Percentiles rank a stretch among this genome's conserved stretches.
These are phyloP conservation scores for Colletotrichum graminicola DNA, from an alignment of 2,329 filamentous ascomycete genomes.

Conservation along the genomic window DNA sequence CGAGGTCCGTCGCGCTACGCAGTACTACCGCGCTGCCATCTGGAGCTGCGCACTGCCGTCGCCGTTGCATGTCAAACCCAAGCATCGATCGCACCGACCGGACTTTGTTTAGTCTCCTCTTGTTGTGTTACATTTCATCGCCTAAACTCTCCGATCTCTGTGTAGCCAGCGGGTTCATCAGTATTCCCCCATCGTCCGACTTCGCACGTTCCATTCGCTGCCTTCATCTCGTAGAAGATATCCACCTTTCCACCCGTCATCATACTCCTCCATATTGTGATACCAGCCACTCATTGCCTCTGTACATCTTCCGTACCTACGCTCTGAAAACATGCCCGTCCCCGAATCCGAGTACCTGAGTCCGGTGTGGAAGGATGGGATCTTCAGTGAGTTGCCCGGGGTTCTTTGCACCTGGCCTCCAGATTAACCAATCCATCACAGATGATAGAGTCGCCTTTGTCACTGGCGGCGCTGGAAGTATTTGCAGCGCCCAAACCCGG, in stretches of 20 bases:
- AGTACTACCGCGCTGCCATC: constrained; percentile 5
- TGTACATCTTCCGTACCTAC: not conserved
- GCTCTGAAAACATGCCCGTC: constrained; percentile 67
- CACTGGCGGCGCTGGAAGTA: constrained; percentile 92
- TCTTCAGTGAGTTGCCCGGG: constrained; percentile 74
- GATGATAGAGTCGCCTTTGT: constrained; percentile 93
- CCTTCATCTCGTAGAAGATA: constrained; percentile 13
- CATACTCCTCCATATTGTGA: constrained; percentile 6
- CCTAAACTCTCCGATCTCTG: constrained; percentile 2
- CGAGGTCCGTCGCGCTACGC: constrained; percentile 33
- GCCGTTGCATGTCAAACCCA: constrained; percentile 17
- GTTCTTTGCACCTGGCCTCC: constrained; percentile 20
- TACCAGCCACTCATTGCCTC: constrained; percentile 10
- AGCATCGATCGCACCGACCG: constrained; percentile 2
- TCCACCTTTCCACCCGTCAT: constrained; percentile 8
- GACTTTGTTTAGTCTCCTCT: constrained; percentile 9
- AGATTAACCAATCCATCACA: constrained; percentile 51
- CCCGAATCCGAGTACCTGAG: constrained; percentile 83
- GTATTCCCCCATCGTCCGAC: not conserved
- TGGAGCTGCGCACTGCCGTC: constrained; percentile 23
- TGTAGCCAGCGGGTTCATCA: constrained; percentile 15
- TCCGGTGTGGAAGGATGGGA: constrained; percentile 85
- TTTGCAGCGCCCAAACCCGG: constrained; percentile 93
- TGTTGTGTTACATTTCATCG: constrained; percentile 8
- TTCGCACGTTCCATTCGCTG: not conserved